These are phyloP conservation scores for Exophiala viscosa DNA, from an alignment of 2,329 filamentous ascomycete species.

Conservation along the genomic window DNA sequence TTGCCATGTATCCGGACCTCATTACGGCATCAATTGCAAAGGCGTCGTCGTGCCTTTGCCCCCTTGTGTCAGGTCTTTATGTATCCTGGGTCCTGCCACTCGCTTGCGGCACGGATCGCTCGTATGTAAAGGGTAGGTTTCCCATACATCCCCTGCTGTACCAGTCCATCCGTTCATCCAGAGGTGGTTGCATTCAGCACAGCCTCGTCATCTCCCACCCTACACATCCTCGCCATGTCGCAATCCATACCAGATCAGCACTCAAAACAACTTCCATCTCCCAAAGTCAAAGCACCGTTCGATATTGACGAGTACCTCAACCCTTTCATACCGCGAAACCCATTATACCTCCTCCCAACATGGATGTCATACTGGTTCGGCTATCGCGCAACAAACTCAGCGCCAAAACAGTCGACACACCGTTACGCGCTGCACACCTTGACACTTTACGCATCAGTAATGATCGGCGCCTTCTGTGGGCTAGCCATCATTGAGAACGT, in stretches of 20 bases:
- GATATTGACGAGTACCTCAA: slow-evolving; percentile 77
- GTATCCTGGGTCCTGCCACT: background rate
- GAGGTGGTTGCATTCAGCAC: background rate
- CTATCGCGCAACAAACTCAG: slow-evolving; percentile 44
- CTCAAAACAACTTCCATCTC: background rate
- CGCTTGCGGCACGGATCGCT: background rate
- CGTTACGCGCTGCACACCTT: slow-evolving; percentile 52
- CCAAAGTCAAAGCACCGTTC: slow-evolving; percentile 41
- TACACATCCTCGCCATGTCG: background rate
- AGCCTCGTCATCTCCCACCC: background rate
- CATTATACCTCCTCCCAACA: slow-evolving; percentile 61
- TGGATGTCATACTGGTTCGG: slow-evolving; percentile 67
- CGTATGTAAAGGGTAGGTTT: too few species aligned
- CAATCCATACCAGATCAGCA: background rate
- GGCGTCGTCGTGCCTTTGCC: background rate
- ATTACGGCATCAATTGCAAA: slow-evolving; percentile 4
- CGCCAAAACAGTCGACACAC: background rate
- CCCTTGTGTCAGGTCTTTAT: background rate
- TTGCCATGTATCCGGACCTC: background rate
- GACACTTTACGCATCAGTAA: slow-evolving; percentile 58
- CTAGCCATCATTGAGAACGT: slow-evolving; percentile 59
- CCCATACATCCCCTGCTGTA: too few species aligned
- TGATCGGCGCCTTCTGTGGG: slow-evolving; percentile 61
- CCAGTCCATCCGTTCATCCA: too few species aligned
- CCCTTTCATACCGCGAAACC: slow-evolving; percentile 61